Evolutionary conservation across 2,329 filamentous ascomycete genomes (phyloP), one percentile per base, ranked within the genome.

Genomic region (Fusarium fracticaudum): DNA sequence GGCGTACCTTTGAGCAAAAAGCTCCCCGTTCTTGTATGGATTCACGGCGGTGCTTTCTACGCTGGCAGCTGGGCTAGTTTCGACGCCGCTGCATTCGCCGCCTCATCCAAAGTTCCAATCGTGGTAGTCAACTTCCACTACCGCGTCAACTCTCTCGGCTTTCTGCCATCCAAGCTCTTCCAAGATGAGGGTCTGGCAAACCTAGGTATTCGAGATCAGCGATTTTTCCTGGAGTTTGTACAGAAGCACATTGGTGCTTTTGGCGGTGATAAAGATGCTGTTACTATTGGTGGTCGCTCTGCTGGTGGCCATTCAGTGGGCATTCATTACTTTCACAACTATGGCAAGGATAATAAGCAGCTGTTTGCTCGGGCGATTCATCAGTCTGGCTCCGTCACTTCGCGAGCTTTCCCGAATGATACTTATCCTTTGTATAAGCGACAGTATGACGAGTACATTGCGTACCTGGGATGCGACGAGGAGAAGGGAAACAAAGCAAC

Each of bases 281-380:
- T 91, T 1, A 89, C 87, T 1, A 84, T 90, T 24, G 85, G 85
- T 64, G 89, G 90, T 0, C 86, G 89, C 67, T 87, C 85, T 15
- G 88, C 89, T 1, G 89, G 90, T 53, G 75, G 80, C 13, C 82
- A 84, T 64, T 83, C 82, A 0, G 81, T 82, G 0, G 82, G 81
- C 12, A 81, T 83, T 6, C 81, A 83, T 54, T 82, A 83, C 40
- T 83, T 83, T 40, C 81, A 83, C 57, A 83, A 82, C 45, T 84
- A 83, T 20, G 80, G 78, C 7, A 74, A 77, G 24, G 77, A 75
- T 7, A 53, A 57, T 5, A 73, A 80, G 71, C 78, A 79, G 0
- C 66, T 83, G 8, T 83, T 84, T 45, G 78, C 80, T 1, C 74
- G 79, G 11, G 81, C 79, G 0, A 81, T 84, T 43, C 80, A 81